Conservation (phyloP, 768 basidiomycete genomes). For the Asterophora lycoperdoides region DNA sequence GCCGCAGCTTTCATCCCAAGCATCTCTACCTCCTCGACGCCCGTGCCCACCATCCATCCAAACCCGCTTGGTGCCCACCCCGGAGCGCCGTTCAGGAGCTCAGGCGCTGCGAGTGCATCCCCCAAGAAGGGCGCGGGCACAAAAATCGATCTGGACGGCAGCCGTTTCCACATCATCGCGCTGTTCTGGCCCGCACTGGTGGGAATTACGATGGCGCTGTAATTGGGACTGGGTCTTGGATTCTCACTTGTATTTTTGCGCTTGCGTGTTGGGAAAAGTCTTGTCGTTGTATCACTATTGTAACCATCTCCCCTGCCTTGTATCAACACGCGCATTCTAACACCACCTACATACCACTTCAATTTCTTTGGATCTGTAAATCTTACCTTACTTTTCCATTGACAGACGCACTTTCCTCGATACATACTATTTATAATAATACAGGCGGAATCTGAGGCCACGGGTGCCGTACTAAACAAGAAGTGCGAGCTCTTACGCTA, state of each 20-base stretch:
- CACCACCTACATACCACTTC: too few relatives aligned
- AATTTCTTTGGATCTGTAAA: too few relatives aligned
- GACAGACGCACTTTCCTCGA: too few relatives aligned
- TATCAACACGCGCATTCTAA: too few relatives aligned
- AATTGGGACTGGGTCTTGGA: neutral
- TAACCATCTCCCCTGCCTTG: too few relatives aligned
- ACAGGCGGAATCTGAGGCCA: too few relatives aligned
- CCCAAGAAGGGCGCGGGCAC: constrained; percentile 18
- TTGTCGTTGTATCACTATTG: too few relatives aligned
- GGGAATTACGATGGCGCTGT: constrained; percentile 54
- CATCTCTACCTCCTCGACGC: neutral
- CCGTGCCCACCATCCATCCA: neutral
- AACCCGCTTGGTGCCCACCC: constrained; percentile 14
- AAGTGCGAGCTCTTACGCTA: too few relatives aligned
- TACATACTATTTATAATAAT: too few relatives aligned
- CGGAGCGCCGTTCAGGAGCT: neutral
- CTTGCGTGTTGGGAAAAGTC: neutral
- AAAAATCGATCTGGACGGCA: constrained; percentile 29
- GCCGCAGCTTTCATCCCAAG: neutral
- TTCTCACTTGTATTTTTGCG: neutral
- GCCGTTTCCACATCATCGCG: constrained; percentile 46
- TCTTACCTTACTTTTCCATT: too few relatives aligned
- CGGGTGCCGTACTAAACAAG: too few relatives aligned
- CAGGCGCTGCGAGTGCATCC: constrained; percentile 9
- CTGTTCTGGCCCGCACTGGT: constrained; percentile 54